Base-by-base conservation (phyloP, 805 yeast species). In the Nakazawaea ishiwadae region DNA sequence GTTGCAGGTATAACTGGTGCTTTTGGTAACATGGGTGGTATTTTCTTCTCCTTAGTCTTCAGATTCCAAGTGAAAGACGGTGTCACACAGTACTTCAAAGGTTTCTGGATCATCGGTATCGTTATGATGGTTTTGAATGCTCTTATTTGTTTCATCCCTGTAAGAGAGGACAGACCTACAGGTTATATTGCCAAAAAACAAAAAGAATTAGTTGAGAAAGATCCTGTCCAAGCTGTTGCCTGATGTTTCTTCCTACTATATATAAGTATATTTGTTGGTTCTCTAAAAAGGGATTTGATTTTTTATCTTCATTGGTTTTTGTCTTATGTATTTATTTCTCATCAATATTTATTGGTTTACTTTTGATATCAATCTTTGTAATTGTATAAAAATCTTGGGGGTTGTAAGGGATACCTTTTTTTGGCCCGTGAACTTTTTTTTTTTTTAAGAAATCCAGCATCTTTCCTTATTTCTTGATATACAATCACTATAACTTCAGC, bases 1-100 rank as follows among this genome's bases (percentile, higher is more conserved):
- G 63, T 63, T n/a, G 52, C 65, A 16, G 68, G 68, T 20, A 48
- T 54, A 3, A 53, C 66, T 5, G 68, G 68, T 29, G 60, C 62
- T 3, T 51, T 59, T 36, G 68, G 68, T 15, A 63, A 63, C 39
- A 21, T 60, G 31, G 68, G 68, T 11, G 68, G 67, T 31, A 51
- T 62, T 29, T 37, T 63, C 32, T 62, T 62, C 40, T 53, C 64
- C 19, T 49, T 63, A 37, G 66, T 63, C 2, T 62, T 62, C 53
- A 50, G 68, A 37, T 63, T 51, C 43, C 50, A 50, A 28, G 51
- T 55, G 12, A 35, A 42, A 8, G 37, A 44, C 1, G 65, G 63
- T 7, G 46, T 39, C 1, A 55, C 53, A 11, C 48, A 59, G 27
- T 60, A 60, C 35, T 54, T 53, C 48, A 51, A 44, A 21, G 53